Base-by-base conservation (phyloP, 805 yeast species). In the Metschnikowia lunata region DNA sequence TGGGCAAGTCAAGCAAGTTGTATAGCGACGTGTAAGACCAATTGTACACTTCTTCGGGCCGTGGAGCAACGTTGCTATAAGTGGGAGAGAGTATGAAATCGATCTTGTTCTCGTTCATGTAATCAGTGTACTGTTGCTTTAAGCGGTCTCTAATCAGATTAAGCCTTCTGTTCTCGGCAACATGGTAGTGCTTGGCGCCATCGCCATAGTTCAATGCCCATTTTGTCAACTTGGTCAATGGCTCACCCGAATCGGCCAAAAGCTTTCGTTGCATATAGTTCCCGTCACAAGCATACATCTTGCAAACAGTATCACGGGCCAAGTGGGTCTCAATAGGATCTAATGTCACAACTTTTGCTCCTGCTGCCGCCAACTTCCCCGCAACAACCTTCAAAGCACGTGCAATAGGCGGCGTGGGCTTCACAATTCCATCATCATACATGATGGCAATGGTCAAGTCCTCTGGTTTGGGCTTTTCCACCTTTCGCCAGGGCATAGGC, bases 11-110 rank as follows among this genome's bases (percentile, higher is more conserved):
- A 50, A 84, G 62, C 46, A 85, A 58, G 64, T 85, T 85, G 78
- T 80, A 86, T 49, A 83, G 71, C 2, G 88, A 67, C 6, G 91
- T 84, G 69, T 86, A 86, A 4, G 90, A 85, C 90, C 93, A 86
- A 63, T 83, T 83, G 60, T 76, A 78, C 7, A 83, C 75, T 40
- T 74, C 71, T 38, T 75, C 78, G 18, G 84, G 78, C 42, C 73
- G 74, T 36, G 88, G 87, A n/a, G 93, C 88, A 40, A 80, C 82
- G 50, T 83, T 83, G 44, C 75, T 77, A 62, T 82, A 80, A 7
- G 81, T 75, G 48, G 91, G 90, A 40, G 84, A 75, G 36, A 85
- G 63, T 47, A 85, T 72, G 56, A 82, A 78, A 56, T 85, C 90
- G 38, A 85, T 73, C 41, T 74, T 73, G 57, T 80, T 71, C 23